A percentile compares a stretch with the other conserved stretches of the same genome.
Evolutionary conservation across 768 basidiomycete species (phyloP).

Genomic region (Suillus subalutaceus): DNA sequence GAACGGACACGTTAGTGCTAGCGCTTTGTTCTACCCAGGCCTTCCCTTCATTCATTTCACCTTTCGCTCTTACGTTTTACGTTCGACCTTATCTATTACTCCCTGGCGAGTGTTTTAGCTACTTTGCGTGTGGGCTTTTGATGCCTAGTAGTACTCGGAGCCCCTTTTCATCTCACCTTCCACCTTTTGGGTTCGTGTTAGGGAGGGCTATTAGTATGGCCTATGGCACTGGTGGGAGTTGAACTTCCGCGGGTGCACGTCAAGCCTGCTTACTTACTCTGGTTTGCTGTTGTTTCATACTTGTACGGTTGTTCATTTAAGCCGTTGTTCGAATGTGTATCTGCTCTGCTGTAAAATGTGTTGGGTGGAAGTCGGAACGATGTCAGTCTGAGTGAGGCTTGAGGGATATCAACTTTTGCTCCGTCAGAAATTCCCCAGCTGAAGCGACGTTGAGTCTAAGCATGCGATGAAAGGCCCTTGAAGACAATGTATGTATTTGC

Average conservation of each 20-base stretch:
- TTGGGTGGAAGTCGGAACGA: background rate
- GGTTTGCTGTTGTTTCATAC: background rate
- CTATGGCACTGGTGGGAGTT: background rate
- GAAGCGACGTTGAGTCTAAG: background rate
- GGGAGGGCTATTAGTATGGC: background rate
- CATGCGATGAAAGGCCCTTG: background rate
- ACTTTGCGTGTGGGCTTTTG: background rate
- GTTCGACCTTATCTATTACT: slow-evolving; percentile 7
- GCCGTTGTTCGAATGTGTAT: background rate
- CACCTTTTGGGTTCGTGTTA: background rate
- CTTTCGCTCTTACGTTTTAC: slow-evolving; percentile 8
- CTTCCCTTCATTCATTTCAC: slow-evolving; percentile 10
- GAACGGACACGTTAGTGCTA: slow-evolving; percentile 16
- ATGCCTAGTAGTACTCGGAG: background rate
- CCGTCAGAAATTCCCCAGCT: background rate
- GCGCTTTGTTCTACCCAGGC: slow-evolving; percentile 9
- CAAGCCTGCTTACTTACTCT: background rate
- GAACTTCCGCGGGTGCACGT: background rate
- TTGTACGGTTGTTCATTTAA: slow-evolving; percentile 7
- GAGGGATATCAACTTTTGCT: background rate
- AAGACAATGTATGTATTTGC: background rate
- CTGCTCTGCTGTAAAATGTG: background rate
- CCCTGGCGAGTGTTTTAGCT: slow-evolving; percentile 5
- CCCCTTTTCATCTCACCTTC: background rate
- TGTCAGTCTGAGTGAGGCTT: background rate